These are phyloP conservation scores for Paecilomyces dactylethromorphus DNA, from an alignment of 2,329 filamentous ascomycete species.

Conservation along the genomic window DNA sequence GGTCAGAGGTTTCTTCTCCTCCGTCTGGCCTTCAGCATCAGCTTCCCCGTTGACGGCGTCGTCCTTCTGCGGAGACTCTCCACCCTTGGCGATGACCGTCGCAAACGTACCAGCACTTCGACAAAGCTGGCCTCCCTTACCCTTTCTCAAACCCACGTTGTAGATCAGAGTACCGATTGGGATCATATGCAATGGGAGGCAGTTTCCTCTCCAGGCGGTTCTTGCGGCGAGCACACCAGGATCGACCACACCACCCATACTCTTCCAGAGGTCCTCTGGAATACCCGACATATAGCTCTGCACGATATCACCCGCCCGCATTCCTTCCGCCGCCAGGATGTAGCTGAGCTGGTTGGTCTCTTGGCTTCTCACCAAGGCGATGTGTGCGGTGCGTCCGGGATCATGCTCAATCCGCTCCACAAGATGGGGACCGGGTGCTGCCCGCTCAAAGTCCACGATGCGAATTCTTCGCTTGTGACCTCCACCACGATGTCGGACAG, in stretches of 20 bases:
- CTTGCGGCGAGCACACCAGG: slow-evolving; percentile 92
- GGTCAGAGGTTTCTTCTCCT: slow-evolving; percentile 27
- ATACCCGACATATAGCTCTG: slow-evolving; percentile 90
- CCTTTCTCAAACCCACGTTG: slow-evolving; percentile 71
- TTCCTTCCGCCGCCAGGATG: slow-evolving; percentile 90
- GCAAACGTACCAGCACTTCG: slow-evolving; percentile 91
- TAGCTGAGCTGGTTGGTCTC: slow-evolving; percentile 74
- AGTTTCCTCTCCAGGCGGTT: slow-evolving; percentile 92
- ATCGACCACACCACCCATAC: slow-evolving; percentile 89
- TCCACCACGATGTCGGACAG: slow-evolving; percentile 85
- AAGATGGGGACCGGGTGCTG: slow-evolving; percentile 69
- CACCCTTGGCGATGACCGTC: slow-evolving; percentile 81
- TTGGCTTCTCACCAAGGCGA: slow-evolving; percentile 75
- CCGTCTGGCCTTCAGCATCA: slow-evolving; percentile 8
- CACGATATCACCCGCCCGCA: slow-evolving; percentile 83
- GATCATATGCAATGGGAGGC: slow-evolving; percentile 89
- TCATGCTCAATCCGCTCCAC: slow-evolving; percentile 97
- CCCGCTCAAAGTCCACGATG: slow-evolving; percentile 80
- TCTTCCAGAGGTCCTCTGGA: slow-evolving; percentile 74
- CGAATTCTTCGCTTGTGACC: slow-evolving; percentile 88
- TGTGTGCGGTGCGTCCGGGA: slow-evolving; percentile 85
- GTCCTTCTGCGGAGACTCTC: slow-evolving; percentile 52
- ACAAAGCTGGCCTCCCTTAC: slow-evolving; percentile 79
- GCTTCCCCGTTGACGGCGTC: slow-evolving; percentile 48
- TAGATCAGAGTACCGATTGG: slow-evolving; percentile 89